Evolutionary conservation across 208 protist species (phyloP).

Genomic region (Leishmania arabica): DNA sequence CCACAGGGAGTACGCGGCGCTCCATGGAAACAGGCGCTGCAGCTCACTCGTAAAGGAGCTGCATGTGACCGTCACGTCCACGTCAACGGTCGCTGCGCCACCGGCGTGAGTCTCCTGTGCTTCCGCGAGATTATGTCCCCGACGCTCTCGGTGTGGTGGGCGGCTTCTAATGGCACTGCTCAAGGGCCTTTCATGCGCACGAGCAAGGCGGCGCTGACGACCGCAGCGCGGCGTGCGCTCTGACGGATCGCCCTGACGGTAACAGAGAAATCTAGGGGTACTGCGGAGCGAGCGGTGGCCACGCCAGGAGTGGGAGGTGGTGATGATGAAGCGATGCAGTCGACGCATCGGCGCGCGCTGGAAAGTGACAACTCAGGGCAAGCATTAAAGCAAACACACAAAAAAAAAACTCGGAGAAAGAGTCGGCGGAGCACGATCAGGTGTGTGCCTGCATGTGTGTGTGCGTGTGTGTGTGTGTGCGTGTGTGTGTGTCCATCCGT

Average conservation of each 20-base stretch:
- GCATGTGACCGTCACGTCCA: slow-evolving; percentile 29
- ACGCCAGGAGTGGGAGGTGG: background rate
- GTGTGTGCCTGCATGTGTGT: background rate
- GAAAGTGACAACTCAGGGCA: too few species aligned
- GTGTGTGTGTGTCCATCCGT: background rate
- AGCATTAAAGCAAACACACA: background rate
- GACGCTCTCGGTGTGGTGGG: background rate
- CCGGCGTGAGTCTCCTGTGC: too few species aligned
- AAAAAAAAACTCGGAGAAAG: background rate
- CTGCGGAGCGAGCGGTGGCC: background rate
- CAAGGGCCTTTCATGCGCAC: background rate
- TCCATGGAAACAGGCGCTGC: slow-evolving; percentile 30
- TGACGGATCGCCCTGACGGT: background rate
- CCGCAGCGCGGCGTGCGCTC: background rate
- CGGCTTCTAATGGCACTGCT: background rate
- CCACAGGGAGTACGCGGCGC: slow-evolving; percentile 4
- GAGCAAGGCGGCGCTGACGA: background rate
- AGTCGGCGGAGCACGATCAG: background rate
- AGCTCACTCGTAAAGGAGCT: slow-evolving; percentile 19
- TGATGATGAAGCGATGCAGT: background rate
- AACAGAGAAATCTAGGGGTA: background rate
- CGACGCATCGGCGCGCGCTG: background rate
- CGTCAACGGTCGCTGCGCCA: background rate
- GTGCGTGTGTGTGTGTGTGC: background rate
- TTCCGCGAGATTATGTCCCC: background rate